phyloP scores from a whole-genome alignment of 768 basidiomycete species.

The Lactifluus volemus region DNA sequence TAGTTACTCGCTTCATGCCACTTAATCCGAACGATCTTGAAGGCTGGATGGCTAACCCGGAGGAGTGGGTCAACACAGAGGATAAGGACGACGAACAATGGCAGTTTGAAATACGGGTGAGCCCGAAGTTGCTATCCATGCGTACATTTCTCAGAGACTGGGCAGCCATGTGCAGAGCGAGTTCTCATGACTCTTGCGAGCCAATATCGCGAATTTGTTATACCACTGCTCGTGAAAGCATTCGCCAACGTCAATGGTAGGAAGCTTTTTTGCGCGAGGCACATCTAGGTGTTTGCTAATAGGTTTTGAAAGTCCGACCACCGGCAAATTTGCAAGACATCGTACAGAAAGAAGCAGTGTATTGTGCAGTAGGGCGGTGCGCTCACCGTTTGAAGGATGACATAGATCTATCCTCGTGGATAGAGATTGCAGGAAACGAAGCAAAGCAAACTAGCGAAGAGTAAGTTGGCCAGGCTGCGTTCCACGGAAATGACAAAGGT shows the following conservation, averaged over 20 bases:
- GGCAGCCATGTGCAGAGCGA: slow-evolving; percentile 87
- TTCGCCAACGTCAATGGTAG: slow-evolving; percentile 58
- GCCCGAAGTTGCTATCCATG: slow-evolving; percentile 22
- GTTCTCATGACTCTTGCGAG: slow-evolving; percentile 72
- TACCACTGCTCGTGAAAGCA: slow-evolving; percentile 50
- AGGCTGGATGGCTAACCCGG: slow-evolving; percentile 80
- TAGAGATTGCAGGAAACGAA: slow-evolving; percentile 49
- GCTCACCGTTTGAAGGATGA: slow-evolving; percentile 48
- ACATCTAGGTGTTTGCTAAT: neutral
- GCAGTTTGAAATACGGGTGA: slow-evolving; percentile 86
- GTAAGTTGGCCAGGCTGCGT: slow-evolving; percentile 30
- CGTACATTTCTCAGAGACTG: neutral
- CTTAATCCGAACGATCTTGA: slow-evolving; percentile 75
- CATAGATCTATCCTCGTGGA: slow-evolving; percentile 66
- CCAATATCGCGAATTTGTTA: slow-evolving; percentile 61
- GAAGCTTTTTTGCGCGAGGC: slow-evolving; percentile 17
- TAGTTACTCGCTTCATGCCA: slow-evolving; percentile 81
- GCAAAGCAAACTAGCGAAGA: slow-evolving; percentile 48
- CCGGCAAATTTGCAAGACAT: slow-evolving; percentile 47
- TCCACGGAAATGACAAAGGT: neutral
- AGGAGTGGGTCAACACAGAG: slow-evolving; percentile 90
- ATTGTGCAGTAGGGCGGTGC: slow-evolving; percentile 85
- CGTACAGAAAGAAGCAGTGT: slow-evolving; percentile 77
- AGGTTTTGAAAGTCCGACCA: slow-evolving; percentile 31
- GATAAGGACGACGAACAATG: slow-evolving; percentile 87